Evolutionary conservation across 768 basidiomycete species (phyloP).

Genomic region (Mycena venus): DNA sequence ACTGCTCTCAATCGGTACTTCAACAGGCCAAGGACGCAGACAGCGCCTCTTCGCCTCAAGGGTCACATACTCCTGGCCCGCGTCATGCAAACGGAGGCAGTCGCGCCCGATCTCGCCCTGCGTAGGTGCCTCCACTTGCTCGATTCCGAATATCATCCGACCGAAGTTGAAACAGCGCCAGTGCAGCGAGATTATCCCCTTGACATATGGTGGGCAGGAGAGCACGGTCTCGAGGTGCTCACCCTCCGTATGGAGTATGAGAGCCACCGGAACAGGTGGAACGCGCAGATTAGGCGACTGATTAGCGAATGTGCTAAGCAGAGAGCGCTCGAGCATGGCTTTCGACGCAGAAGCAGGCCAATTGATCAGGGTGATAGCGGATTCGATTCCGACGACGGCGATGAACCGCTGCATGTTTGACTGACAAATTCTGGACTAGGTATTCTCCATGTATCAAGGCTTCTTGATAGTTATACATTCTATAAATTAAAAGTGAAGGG

Average conservation of each 20-base stretch:
- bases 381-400: too few species aligned
- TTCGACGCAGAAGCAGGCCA: too few species aligned
- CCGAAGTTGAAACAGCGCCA: neutral
- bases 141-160: neutral
- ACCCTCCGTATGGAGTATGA: neutral
- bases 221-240: neutral
- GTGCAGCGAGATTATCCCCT: neutral
- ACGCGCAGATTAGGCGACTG: neutral
- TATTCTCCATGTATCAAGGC: too few species aligned
- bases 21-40: neutral
- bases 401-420: too few species aligned
- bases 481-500: too few species aligned
- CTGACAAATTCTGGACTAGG: too few species aligned
- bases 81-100: neutral
- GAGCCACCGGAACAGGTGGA: neutral
- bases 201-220: neutral
- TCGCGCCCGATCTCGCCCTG: neutral
- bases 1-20: neutral
- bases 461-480: too few species aligned
- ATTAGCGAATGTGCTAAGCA: neutral
- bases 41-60: neutral
- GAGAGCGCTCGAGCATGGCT: too few species aligned
- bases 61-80: neutral
- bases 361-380: too few species aligned
- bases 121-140: neutral